Base-by-base conservation (phyloP, 129 eudicot genomes). In the Calendula officinalis region DNA sequence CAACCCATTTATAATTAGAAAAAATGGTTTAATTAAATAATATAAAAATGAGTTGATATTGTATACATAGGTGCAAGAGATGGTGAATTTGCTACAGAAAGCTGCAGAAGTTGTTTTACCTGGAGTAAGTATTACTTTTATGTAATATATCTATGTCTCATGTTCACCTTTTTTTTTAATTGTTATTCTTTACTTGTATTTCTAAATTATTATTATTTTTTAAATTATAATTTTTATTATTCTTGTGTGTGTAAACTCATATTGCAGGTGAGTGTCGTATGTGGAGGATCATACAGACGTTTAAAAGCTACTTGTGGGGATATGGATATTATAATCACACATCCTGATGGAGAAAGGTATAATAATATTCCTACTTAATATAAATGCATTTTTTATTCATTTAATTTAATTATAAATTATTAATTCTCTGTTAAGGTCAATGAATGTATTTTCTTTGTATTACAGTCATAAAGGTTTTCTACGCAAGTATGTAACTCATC, bases 221-320 rank as follows among this genome's bases (percentile, higher is more conserved):
- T 9, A 55, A 27, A 17, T 33, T 35, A 34, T 33, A 16, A 42
- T 54, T 11, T 38, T 15, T 59, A 17, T 42, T 42, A 60, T 22
- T 22, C 37, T 61, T 60, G 52, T 74, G 71, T 8, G 60, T 35
- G 8, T 52, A 58, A 66, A 43, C 61, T 50, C 57, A 3, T 81
- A 36, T 11, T 64, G 66, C 70, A 92, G 96, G 84, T 85, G 57
- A 58, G 27, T 54, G 64, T 88, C 63, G 68, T 92, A 43, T 88
- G 99, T 75, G 99, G 95, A 75, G 99, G 99, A 81, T 92, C 99
- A 40, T 92, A 69, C 64, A 88, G 96, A 76, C 99, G 96, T 34
- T 95, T 96, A 67, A 92, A 92, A 69, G 84, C 91, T 51, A 68
- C 95, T 42, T 92, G 99, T 43, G 99, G 99, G 66, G 96, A 92